These are phyloP conservation scores for Babesia caballi DNA, from an alignment of 169 alveolate species.

Conservation along the genomic window DNA sequence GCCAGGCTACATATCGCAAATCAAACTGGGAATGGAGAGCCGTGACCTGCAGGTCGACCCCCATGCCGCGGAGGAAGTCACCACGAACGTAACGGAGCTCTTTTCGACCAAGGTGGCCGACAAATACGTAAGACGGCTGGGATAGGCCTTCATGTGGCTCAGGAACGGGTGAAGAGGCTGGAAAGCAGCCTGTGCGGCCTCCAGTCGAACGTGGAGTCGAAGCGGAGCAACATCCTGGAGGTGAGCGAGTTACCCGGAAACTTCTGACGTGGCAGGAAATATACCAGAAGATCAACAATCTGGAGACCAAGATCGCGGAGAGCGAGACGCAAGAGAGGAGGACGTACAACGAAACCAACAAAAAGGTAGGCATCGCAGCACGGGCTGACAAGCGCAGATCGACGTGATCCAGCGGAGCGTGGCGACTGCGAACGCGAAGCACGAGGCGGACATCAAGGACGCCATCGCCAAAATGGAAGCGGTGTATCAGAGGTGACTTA, in stretches of 20 bases:
- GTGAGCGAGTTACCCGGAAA: neutral
- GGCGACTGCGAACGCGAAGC: slow-evolving; percentile 21
- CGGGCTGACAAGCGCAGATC: slow-evolving; percentile 5
- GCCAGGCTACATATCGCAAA: slow-evolving; percentile 60
- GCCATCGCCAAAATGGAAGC: slow-evolving; percentile 35
- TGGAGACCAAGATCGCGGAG: slow-evolving; percentile 52
- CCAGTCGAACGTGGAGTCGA: slow-evolving; percentile 53
- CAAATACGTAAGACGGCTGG: slow-evolving; percentile 16
- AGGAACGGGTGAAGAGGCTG: slow-evolving; percentile 59
- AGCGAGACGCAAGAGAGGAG: slow-evolving; percentile 21
- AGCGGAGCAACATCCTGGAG: slow-evolving; percentile 57
- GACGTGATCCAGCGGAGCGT: slow-evolving; percentile 38
- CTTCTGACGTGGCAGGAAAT: slow-evolving; percentile 7
- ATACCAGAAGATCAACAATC: slow-evolving; percentile 49
- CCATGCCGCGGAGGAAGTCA: neutral
- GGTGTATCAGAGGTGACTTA: slow-evolving; percentile 41
- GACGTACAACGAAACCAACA: neutral
- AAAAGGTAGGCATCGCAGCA: slow-evolving; percentile 17
- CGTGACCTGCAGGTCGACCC: slow-evolving; percentile 21
- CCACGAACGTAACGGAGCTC: neutral
- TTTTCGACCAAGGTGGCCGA: neutral
- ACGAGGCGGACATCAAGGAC: slow-evolving; percentile 35
- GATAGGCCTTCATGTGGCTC: neutral
- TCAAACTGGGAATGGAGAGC: slow-evolving; percentile 29
- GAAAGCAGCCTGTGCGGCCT: slow-evolving; percentile 56